Evolutionary conservation across 2,329 filamentous ascomycete genomes (phyloP).

Genomic region (Colletotrichum destructivum): DNA sequence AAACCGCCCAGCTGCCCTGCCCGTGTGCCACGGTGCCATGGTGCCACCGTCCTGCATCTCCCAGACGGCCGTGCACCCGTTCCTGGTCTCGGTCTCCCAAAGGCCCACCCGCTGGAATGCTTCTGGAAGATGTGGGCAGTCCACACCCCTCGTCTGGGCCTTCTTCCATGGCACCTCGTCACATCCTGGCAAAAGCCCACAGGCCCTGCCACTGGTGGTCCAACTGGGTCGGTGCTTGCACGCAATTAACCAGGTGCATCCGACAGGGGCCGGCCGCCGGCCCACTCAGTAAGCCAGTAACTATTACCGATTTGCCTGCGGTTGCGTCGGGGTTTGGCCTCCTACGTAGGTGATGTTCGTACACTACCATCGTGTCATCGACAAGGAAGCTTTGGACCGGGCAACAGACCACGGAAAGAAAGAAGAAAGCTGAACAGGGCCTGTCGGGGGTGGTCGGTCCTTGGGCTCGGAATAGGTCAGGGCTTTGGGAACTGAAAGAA

Average conservation of each 20-base stretch:
- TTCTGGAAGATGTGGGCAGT: conserved; percentile 39
- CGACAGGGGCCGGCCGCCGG: not conserved
- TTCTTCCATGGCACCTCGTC: conserved; percentile 21
- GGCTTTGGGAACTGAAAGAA: not conserved
- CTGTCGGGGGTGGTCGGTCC: no score
- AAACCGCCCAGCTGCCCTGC: conserved; percentile 5
- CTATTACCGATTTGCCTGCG: not conserved
- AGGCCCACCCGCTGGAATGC: conserved; percentile 32
- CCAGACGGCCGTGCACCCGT: conserved; percentile 16
- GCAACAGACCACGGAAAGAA: not conserved
- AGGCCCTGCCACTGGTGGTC: conserved; percentile 16
- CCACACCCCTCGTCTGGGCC: conserved; percentile 5
- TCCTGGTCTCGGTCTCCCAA: conserved; percentile 11
- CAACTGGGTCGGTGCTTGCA: conserved; percentile 33
- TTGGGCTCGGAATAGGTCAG: conserved; percentile 4
- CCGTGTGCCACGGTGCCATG: not conserved
- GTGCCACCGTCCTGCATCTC: conserved; percentile 10
- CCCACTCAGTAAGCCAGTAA: not conserved
- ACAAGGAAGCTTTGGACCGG: not conserved
- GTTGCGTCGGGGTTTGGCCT: conserved; percentile 17
- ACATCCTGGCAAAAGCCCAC: conserved; percentile 12
- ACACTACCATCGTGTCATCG: not conserved
- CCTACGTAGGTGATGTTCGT: not conserved
- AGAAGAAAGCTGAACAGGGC: conserved; percentile 12
- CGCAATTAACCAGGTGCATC: not conserved